phyloP scores from a whole-genome alignment of 257 asterid species.

The Solanum paucissectum region DNA sequence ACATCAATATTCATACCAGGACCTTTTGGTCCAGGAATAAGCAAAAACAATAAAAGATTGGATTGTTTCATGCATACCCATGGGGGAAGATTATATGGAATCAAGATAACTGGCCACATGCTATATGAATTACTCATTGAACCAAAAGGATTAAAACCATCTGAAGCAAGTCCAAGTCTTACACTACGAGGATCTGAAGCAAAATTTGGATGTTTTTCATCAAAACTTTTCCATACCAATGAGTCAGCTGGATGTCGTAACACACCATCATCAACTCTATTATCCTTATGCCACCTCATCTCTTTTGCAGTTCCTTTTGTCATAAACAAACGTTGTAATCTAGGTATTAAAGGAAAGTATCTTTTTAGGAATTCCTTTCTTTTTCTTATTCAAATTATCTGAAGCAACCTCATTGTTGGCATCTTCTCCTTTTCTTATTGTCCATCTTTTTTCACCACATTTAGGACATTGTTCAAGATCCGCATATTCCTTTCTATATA shows the following conservation, averaged over 20 bases:
- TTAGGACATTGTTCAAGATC: not conserved
- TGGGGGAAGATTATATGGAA: too few relatives aligned
- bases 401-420: not conserved
- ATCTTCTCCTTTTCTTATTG: not conserved
- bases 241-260: not conserved
- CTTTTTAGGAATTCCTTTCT: not conserved
- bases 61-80: too few relatives aligned
- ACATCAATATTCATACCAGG: too few relatives aligned
- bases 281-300: conserved; percentile 9
- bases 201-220: too few relatives aligned
- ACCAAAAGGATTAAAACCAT: too few relatives aligned
- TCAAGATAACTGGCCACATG: too few relatives aligned
- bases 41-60: too few relatives aligned
- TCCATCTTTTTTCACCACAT: not conserved
- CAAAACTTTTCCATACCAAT: too few relatives aligned
- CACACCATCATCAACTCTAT: not conserved
- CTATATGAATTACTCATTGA: too few relatives aligned
- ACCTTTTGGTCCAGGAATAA: too few relatives aligned
- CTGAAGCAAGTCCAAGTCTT: too few relatives aligned
- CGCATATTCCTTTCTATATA: not conserved
- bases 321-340: not conserved
- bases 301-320: not conserved
- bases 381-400: not conserved
- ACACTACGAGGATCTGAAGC: too few relatives aligned
- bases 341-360: not conserved